phyloP scores from a whole-genome alignment of 495 filamentous ascomycete genomes.

The Penicillium longicatenatum region DNA sequence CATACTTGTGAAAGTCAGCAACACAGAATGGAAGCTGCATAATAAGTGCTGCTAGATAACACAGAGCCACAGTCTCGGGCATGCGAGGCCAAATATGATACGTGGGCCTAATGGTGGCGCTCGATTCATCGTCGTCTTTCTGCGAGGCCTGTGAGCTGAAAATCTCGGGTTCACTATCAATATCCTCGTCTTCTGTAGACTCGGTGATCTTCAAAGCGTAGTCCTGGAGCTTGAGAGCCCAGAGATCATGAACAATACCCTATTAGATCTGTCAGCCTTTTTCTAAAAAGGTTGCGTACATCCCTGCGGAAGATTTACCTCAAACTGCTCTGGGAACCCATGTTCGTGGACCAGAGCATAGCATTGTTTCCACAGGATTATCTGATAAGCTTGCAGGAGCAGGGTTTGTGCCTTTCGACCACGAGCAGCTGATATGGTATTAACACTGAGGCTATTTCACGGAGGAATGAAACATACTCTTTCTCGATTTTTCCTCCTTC shows the following conservation, averaged over 20 bases:
- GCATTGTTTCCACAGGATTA: slow-evolving; percentile 80
- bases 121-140: slow-evolving; percentile 29
- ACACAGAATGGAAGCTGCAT: slow-evolving; percentile 65
- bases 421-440: slow-evolving; percentile 41
- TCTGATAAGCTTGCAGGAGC: slow-evolving; percentile 81
- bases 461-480: slow-evolving; percentile 38
- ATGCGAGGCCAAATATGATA: slow-evolving; percentile 55
- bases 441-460: background rate
- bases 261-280: slow-evolving; percentile 16
- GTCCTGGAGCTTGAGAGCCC: slow-evolving; percentile 62
- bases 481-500: slow-evolving; percentile 50
- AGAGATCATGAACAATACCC: slow-evolving; percentile 66
- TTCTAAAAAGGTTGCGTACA: background rate
- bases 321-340: slow-evolving; percentile 63
- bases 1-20: slow-evolving; percentile 61
- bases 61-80: slow-evolving; percentile 63
- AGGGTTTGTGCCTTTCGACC: slow-evolving; percentile 70
- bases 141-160: slow-evolving; percentile 55
- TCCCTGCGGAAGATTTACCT: slow-evolving; percentile 43
- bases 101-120: slow-evolving; percentile 26
- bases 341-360: slow-evolving; percentile 61
- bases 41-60: slow-evolving; percentile 66
- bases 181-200: slow-evolving; percentile 32
- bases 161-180: slow-evolving; percentile 34
- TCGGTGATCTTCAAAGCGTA: slow-evolving; percentile 44